These are phyloP conservation scores for Hordeum pubiflorum DNA, from an alignment of 202 grass and related monocot genomes.

Conservation along the genomic window DNA sequence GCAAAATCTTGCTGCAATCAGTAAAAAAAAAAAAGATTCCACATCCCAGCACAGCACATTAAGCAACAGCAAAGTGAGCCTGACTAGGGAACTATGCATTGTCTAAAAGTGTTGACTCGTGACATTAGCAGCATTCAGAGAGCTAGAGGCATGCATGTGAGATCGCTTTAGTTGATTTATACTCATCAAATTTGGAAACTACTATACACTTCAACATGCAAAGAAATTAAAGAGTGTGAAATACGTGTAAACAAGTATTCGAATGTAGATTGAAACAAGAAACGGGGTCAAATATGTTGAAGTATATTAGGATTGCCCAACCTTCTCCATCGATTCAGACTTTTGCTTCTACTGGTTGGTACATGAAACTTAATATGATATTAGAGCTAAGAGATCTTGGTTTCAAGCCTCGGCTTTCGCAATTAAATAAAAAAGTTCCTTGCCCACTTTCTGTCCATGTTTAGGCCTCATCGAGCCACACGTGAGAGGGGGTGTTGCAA, in stretches of 20 bases:
- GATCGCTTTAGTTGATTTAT: background rate
- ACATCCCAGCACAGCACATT: background rate
- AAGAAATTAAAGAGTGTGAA: slow-evolving; percentile 4
- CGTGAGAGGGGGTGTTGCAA: background rate
- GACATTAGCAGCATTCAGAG: background rate
- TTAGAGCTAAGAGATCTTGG: background rate
- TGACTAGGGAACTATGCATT: background rate
- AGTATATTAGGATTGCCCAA: background rate
- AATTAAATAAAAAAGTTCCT: background rate
- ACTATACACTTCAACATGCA: background rate
- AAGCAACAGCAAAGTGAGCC: background rate
- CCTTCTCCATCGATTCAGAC: background rate
- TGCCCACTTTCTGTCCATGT: background rate
- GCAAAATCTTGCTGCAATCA: background rate
- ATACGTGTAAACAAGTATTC: background rate
- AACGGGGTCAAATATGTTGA: background rate
- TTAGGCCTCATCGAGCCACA: background rate
- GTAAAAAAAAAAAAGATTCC: background rate
- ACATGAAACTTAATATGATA: background rate
- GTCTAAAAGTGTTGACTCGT: background rate
- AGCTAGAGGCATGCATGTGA: background rate
- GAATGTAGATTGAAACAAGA: background rate
- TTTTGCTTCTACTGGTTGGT: background rate
- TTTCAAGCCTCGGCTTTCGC: background rate
- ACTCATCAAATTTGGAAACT: background rate